Conservation (phyloP, 176 grass and related monocot species). For the Avena insularis region DNA sequence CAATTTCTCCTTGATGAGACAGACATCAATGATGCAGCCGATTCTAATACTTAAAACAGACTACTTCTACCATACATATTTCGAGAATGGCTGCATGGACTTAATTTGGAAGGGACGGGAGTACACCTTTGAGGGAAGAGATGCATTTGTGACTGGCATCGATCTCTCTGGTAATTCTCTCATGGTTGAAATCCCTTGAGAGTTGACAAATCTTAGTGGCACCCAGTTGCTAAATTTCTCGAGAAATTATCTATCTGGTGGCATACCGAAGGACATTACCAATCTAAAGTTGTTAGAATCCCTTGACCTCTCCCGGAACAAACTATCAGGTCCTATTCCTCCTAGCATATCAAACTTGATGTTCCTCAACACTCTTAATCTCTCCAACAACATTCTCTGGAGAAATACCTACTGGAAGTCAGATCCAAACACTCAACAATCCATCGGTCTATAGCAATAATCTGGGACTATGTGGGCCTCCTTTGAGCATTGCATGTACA, state of each 20-base stretch:
- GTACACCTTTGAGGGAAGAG: neutral
- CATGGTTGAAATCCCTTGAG: neutral
- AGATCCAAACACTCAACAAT: slow-evolving; percentile 1
- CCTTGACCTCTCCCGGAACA: slow-evolving; percentile 29
- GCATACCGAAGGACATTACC: too few relatives aligned
- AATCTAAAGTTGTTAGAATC: too few relatives aligned
- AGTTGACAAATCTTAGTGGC: neutral
- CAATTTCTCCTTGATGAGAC: too few relatives aligned
- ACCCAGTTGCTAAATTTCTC: slow-evolving; percentile 28
- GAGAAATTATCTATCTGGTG: slow-evolving; percentile 19
- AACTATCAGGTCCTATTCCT: slow-evolving; percentile 27
- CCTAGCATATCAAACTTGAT: neutral
- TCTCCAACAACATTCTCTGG: slow-evolving; percentile 17
- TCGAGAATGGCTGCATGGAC: neutral
- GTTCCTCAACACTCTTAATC: neutral
- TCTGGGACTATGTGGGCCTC: slow-evolving; percentile 8
- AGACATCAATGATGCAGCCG: too few relatives aligned
- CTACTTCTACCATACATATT: too few relatives aligned
- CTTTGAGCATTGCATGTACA: neutral
- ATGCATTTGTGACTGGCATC: neutral
- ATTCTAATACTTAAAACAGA: too few relatives aligned
- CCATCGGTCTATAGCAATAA: slow-evolving; percentile 17
- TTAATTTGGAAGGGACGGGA: neutral
- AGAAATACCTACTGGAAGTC: slow-evolving; percentile 15
- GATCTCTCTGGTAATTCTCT: slow-evolving; percentile 27